Base-by-base conservation (phyloP, 225 moss, liverwort and hornwort genomes). In the Thuidium tamariscinum region DNA sequence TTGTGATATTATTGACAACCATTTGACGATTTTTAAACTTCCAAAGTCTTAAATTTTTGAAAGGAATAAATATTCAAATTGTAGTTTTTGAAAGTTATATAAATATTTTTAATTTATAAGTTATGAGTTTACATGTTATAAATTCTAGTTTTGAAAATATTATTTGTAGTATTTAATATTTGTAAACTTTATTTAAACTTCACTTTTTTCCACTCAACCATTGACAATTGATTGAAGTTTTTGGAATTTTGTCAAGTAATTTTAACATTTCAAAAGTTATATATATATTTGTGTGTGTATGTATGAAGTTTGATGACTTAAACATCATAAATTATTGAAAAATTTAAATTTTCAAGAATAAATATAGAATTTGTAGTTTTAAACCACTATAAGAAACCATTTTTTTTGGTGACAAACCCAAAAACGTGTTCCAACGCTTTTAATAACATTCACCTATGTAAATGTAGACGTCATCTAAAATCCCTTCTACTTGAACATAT, bases 81-180 rank as follows among this genome's bases (percentile, higher is more conserved):
- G 0, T 7, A 13, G 4, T 37, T 68, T 39, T 22, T 13, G 15
- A 26, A 41, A 41, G 8, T 25, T 14, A 0, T 9, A 5, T 15
- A 3, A 8, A 41, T n/a, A n/a, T 70, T 70, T 70, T 69, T 7
- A 8, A 39, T 39, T 13, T 41, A 1, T 0, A 39, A 39, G 23
- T 13, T 68, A 3, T 0, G 0, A 69, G 3, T 41, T 8, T 41
- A 25, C 8, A 15, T 8, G 0, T 26, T 25, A 2, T 67, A 13
- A 8, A 25, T 26, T 26, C 15, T 15, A 41, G 26, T 8, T 25
- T 7, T 2, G 3, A 8, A 69, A 41, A 14, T 25, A 0, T 8
- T 27, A 27, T 27, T 70, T 42, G 5, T 9, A 42, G 23, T 42
- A 2, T 70, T 70, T 26, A 1, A 9, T 15, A 9, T 42, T 42